These are phyloP conservation scores for Lipomyces japonicus DNA, from an alignment of 805 yeast genomes.

Conservation along the genomic window DNA sequence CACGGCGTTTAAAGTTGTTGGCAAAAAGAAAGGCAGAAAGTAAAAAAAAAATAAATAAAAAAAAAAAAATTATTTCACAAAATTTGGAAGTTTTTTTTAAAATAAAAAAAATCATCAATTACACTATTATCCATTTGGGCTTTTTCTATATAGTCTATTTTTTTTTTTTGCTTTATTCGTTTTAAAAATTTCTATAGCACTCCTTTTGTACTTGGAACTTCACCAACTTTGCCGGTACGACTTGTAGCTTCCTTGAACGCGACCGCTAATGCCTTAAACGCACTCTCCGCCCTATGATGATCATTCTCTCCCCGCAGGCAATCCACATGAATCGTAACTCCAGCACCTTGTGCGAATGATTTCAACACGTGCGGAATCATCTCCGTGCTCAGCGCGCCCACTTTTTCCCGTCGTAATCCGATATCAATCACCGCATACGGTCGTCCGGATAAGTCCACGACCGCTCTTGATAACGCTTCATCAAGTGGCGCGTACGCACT, in stretches of 20 bases:
- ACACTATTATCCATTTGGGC: too few relatives aligned
- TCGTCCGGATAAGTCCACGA: conserved; percentile 89
- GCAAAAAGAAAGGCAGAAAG: conserved; percentile 47
- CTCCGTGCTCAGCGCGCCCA: conserved; percentile 88
- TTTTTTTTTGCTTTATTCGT: neutral
- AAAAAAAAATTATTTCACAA: too few relatives aligned
- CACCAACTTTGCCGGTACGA: conserved; percentile 70
- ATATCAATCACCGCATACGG: conserved; percentile 88
- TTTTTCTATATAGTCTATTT: too few relatives aligned
- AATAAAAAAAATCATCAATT: neutral
- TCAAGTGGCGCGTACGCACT: conserved; percentile 92
- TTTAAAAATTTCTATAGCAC: conserved; percentile 46
- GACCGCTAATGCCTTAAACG: conserved; percentile 92
- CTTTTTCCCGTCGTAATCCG: conserved; percentile 85
- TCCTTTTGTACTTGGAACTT: conserved; percentile 95
- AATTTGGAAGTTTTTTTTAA: neutral
- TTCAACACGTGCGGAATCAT: conserved; percentile 98
- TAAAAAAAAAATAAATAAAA: neutral
- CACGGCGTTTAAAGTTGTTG: conserved; percentile 56
- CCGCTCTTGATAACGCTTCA: conserved; percentile 93
- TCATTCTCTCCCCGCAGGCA: conserved; percentile 91
- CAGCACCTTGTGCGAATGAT: conserved; percentile 89
- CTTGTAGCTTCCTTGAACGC: conserved; percentile 85
- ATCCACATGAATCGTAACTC: conserved; percentile 89
- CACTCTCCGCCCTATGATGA: conserved; percentile 94